Base-by-base conservation (phyloP, 257 asterid species). In the Solanum raphanifolium region DNA sequence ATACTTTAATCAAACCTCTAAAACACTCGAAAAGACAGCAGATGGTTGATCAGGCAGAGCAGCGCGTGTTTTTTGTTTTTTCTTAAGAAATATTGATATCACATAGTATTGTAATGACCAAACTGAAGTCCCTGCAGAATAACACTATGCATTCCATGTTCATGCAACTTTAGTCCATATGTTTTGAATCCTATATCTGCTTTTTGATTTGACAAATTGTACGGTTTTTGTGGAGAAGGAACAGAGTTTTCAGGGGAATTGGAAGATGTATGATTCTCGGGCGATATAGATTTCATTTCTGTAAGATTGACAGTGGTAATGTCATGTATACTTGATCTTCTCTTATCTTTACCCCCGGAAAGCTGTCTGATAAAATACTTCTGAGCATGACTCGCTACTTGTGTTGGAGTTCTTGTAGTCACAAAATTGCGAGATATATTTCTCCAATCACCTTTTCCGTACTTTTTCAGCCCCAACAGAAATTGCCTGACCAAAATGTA, bases 371-470 rank as follows among this genome's bases (percentile, higher is more conserved):
- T 97, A 52, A 95, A 97, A 78, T 95, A 96, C 92, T 96, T 96
- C 89, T 96, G 98, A 65, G 99, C 99, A 85, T 96, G 99, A 62
- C 99, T 96, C 1, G 99, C 99, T 0, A 96, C 99, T 87, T 96
- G 99, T 13, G 98, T 96, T 23, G 98, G 98, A 8, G 99, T 95
- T 88, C 99, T 91, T 9, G 97, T 90, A 16, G 95, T 94, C 90
- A 95, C 99, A 39, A 94, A 95, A 86, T 95, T 94, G 31, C 96
- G 94, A 3, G 99, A 94, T 5, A 96, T 96, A 69, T 93, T 96
- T 76, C 99, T 87, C 99, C 99, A 96, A 83, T 95, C 99, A n/a
- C 99, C 99, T 86, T 96, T 96, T 6, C 98, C 99, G 83, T 94
- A 96, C 93, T 95, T 95, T 73, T 95, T 95, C 52, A 96, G 91